Evolutionary conservation across 192 early-diverging fungal genomes (phyloP).

Genomic region (Geranomyces michiganensis): DNA sequence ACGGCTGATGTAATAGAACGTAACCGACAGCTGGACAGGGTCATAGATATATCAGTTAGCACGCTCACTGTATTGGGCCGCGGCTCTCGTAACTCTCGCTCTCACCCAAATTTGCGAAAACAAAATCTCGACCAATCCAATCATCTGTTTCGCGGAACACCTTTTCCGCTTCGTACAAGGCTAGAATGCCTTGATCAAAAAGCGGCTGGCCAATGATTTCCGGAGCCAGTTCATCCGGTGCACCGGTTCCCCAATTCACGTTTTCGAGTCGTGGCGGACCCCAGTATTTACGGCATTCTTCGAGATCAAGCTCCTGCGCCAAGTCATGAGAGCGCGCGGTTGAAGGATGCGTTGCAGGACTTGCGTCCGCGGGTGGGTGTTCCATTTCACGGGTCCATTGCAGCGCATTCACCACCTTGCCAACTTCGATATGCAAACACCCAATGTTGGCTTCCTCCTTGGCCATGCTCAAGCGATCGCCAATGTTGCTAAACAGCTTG

Average conservation of each 20-base stretch:
- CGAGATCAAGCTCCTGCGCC: constrained; percentile 19
- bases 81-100: neutral
- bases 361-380: neutral
- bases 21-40: constrained; percentile 42
- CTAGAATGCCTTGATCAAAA: constrained; percentile 38
- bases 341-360: neutral
- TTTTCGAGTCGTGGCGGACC: constrained; percentile 37
- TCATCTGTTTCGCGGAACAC: constrained; percentile 31
- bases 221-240: constrained; percentile 42
- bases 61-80: constrained; percentile 14
- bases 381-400: constrained; percentile 52
- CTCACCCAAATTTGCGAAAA: constrained; percentile 42
- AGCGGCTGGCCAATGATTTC: constrained; percentile 37
- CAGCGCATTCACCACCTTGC: constrained; percentile 31
- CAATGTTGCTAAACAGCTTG: constrained; percentile 35
- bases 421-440: constrained; percentile 41
- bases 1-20: constrained; percentile 38
- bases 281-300: constrained; percentile 27
- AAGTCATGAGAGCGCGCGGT: neutral
- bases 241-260: constrained; percentile 39
- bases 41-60: neutral
- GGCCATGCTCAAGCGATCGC: constrained; percentile 17
- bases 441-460: constrained; percentile 33
- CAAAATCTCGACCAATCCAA: constrained; percentile 32
- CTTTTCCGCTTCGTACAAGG: constrained; percentile 32